Conservation (phyloP, 768 basidiomycete species). For the Termitomyces titanicus region DNA sequence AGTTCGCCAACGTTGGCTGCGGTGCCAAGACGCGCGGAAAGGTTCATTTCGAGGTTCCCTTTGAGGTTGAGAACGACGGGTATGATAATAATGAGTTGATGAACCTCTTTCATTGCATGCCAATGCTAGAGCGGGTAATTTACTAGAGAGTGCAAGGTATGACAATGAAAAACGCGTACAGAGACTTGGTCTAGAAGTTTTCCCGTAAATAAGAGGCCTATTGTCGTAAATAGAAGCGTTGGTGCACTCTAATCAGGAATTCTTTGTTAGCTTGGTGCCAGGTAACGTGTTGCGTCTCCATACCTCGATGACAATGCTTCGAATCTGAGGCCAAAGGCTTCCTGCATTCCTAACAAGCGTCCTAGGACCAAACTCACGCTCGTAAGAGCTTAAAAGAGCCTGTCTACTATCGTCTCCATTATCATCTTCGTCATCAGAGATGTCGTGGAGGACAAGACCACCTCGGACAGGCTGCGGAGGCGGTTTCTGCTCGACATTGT, state of each 20-base stretch:
- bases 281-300: constrained; percentile 14
- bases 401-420: constrained; percentile 34
- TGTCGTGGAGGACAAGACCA: constrained; percentile 25
- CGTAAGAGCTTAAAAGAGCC: constrained; percentile 52
- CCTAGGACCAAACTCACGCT: constrained; percentile 25
- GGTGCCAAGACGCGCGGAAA: constrained; percentile 92
- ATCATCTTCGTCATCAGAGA: constrained; percentile 30
- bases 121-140: constrained; percentile 52
- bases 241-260: constrained; percentile 67
- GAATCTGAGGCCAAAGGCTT: constrained; percentile 51
- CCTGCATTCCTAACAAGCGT: constrained; percentile 14
- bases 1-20: constrained; percentile 93
- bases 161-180: constrained; percentile 36
- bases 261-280: background rate
- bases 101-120: constrained; percentile 84
- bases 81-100: constrained; percentile 96
- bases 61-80: constrained; percentile 94
- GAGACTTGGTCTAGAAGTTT: constrained; percentile 86
- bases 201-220: constrained; percentile 88
- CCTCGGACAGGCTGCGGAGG: background rate
- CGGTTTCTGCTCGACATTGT: constrained; percentile 15
- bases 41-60: constrained; percentile 99
- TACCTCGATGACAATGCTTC: constrained; percentile 71
- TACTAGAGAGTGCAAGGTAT: background rate
- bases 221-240: constrained; percentile 76